Evolutionary conservation across 495 filamentous ascomycete genomes (phyloP), one percentile per base, ranked within the genome.

Genomic region (Chaetomium cochliodes): DNA sequence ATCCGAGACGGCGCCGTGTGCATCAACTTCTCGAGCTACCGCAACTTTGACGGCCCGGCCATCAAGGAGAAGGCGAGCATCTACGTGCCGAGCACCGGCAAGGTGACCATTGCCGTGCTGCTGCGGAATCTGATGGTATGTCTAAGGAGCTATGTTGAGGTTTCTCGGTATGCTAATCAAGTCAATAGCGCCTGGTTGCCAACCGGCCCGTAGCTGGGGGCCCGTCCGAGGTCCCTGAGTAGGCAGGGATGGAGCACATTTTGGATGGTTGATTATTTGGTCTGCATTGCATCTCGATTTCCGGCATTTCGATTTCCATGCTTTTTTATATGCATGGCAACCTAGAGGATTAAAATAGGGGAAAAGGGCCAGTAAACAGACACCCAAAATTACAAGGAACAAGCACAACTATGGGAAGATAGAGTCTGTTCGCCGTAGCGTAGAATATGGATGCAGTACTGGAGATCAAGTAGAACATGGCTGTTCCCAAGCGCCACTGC

Each of bases 11-110:
- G 94, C 58, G 92, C 90, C 47, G 91, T 96, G 22, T 98, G 94
- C 79, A 90, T 98, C 76, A 98, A 98, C 77, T 97, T 98, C 77
- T 96, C 92, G 18, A 96, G 90, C 49, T 92, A 92, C 74, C 92
- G 92, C 83, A 98, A 98, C 78, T 98, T 98, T 76, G 87, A 85
- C 60, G 79, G 78, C 5, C 85, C 86, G 0, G 89, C 88, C 58
- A 86, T 98, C 52, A 96, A 94, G 78, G 89, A 96, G 71, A 93
- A 90, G 78, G 94, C 94, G 2, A 90, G 91, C n/a, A 93, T 98
- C 70, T 98, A 96, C 65, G 92, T 98, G 8, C 94, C 94, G 7
- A 93, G 92, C 3, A 96, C 96, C 70, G 94, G 94, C 59, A 98
- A 97, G 79, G 94, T 98, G 28, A 98, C 94, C 1, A 97, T 98